Evolutionary conservation across 1,139 yeast species (phyloP).

Genomic region (Zygoascus hellenicus): DNA sequence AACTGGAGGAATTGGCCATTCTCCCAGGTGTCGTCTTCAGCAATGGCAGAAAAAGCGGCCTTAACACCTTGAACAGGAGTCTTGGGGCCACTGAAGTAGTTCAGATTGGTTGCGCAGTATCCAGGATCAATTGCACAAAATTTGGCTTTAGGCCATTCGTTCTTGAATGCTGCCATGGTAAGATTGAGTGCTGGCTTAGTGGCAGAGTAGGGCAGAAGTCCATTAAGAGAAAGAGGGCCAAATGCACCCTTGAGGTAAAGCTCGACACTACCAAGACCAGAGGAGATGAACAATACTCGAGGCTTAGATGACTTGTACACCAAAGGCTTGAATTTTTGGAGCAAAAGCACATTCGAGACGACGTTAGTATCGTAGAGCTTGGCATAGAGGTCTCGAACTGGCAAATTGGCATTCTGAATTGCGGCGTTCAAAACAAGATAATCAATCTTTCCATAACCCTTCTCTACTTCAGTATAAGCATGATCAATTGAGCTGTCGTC

Average conservation of each 20-base stretch:
- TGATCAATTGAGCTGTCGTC: conserved; percentile 4
- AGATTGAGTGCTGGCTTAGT: conserved; percentile 7
- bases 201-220: neutral
- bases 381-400: conserved; percentile 18
- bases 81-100: conserved; percentile 3
- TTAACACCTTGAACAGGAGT: conserved; percentile 8
- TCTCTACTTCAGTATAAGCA: conserved; percentile 14
- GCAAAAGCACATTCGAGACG: neutral
- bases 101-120: conserved; percentile 8
- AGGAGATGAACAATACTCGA: neutral
- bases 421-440: conserved; percentile 23
- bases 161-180: neutral
- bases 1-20: too few relatives aligned
- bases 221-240: neutral
- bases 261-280: conserved; percentile 1
- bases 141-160: neutral
- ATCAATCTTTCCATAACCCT: conserved; percentile 17
- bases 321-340: conserved; percentile 1
- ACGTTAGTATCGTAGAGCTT: conserved; percentile 21
- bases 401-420: conserved; percentile 10
- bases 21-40: conserved; percentile 1
- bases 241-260: neutral
- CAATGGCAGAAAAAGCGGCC: conserved; percentile 6
- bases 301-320: conserved; percentile 1
- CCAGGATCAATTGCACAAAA: conserved; percentile 6